These are phyloP conservation scores for Candida loeiensis DNA, from an alignment of 805 yeast species.

Conservation along the genomic window DNA sequence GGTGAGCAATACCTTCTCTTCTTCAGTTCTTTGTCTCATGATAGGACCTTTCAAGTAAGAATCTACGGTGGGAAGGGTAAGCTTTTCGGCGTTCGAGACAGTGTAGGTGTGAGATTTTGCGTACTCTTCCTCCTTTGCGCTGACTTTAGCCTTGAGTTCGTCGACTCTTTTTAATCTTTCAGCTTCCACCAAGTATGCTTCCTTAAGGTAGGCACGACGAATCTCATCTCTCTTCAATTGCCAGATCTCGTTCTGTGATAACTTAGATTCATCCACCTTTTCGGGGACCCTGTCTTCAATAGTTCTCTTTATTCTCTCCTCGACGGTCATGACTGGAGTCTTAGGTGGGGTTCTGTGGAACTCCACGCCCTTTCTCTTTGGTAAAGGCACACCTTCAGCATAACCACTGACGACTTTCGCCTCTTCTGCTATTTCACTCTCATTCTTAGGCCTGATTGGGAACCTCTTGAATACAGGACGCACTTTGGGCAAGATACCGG, in stretches of 20 bases:
- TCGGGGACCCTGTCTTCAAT: constrained; percentile 43
- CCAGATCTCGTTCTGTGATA: constrained; percentile 40
- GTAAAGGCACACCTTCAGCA: constrained; percentile 69
- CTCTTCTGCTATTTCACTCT: constrained; percentile 39
- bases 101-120: constrained; percentile 32
- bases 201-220: constrained; percentile 67
- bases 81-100: constrained; percentile 50
- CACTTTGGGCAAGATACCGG: constrained; percentile 79
- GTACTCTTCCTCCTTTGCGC: constrained; percentile 23
- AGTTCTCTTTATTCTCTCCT: constrained; percentile 52
- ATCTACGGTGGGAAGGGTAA: constrained; percentile 80
- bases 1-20: constrained; percentile 54
- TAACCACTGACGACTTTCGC: constrained; percentile 54
- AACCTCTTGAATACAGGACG: constrained; percentile 67
- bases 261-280: constrained; percentile 30
- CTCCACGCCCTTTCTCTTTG: constrained; percentile 45
- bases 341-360: constrained; percentile 52
- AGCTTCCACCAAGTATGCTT: constrained; percentile 57
- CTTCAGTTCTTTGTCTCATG: constrained; percentile 68
- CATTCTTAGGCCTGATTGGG: constrained; percentile 54
- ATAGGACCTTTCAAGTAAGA: constrained; percentile 63
- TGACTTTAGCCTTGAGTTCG: constrained; percentile 24
- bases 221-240: constrained; percentile 53
- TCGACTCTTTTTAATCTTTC: constrained; percentile 41
- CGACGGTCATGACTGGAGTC: constrained; percentile 55